Evolutionary conservation across 192 early-diverging fungal species (phyloP), one percentile per base, ranked within the genome.

Genomic region (Coemansia umbellata): DNA sequence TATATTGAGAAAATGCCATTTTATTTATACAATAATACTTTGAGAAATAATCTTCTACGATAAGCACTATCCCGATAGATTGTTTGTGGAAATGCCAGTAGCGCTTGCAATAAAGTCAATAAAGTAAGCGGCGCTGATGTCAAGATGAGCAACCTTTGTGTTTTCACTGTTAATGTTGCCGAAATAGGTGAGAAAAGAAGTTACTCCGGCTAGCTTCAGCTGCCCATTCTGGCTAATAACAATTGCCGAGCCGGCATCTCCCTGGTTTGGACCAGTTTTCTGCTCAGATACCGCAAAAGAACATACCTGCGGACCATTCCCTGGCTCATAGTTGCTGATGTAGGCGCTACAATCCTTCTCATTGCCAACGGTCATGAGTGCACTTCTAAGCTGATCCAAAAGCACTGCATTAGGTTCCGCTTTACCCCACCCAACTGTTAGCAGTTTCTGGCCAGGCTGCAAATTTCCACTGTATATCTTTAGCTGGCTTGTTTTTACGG

Each of bases 391-490:
- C 19, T 13, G 18, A 4, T 48, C 31, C 5, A 19, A 47, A 8
- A 18, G 23, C 24, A 31, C 15, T 17, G 44, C 18, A 13, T 15
- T 21, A 33, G 42, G 24, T 23, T 15, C 53, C 0, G 53, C 50
- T 4, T 30, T 41, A 23, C 60, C 60, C 60, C 60, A 63, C 37
- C 60, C 60, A 37, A 63, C 39, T 2, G 60, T 47, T 31, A 49
- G 22, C 5, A 63, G 28, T 33, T 32, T 14, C 52, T 63, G 60
- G 4, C 53, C 39, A 8, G 37, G 31, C 0, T 40, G 28, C 10
- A 63, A 33, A 18, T 39, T 24, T 0, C 52, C 53, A 5, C 30
- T 37, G 47, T 63, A 55, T 23, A 63, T 42, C 2, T 47, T 24
- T 4, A 53, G 19, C 36, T 36, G 30, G 31, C 47, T 36, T 3